Base-by-base conservation (phyloP, 2,329 filamentous ascomycete species). In the Fusarium incarnatum region DNA sequence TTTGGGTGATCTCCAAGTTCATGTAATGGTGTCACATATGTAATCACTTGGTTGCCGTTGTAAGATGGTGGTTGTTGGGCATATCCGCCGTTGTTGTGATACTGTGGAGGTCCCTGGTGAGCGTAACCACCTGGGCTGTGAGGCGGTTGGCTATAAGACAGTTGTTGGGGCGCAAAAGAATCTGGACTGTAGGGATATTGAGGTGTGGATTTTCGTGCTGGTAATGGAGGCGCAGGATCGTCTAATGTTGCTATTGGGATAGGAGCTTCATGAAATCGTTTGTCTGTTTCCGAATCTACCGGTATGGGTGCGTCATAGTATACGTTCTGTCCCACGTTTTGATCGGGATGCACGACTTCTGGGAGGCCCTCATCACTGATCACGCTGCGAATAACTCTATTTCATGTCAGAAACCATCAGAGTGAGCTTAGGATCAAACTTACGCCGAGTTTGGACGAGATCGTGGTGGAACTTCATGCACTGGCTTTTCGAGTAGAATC, bases 1-100 rank as follows among this genome's bases (percentile, higher is more conserved):
- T 75, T 73, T 6, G 73, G 55, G 11, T 75, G 60, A 10, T 75
- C 72, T 11, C 61, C 63, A 5, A 75, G 69, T 1, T 75, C 47
- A 13, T 68, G 42, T 1, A 75, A 52, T 0, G 72, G 73, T n/a
- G 73, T 75, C 3, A 76, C 71, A 3, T 61, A 56, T 9, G 48
- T 55, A 3, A 67, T n/a, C 2, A 61, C 56, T 34, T 55, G 16
- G 6, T 55, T 56, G 6, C 37, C 30, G 9, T 46, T 49, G 8
- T 44, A 53, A 10, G 42, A n/a, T 10, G 37, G 44, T n/a, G 32
- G 15, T 20, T 49, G 62, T 5, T 69, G 68, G 7, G 37, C 41
- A 4, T 59, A 28, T 1, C 37, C 23, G n/a, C 20, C 23, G 23
- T 63, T 57, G 15, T n/a, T 8, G 8, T 40, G 30, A 5, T 44